A percentile compares a stretch with the other conserved stretches of the same genome.
phyloP scores from a whole-genome alignment of 75 land plant species.

The Selaginella moellendorffii region DNA sequence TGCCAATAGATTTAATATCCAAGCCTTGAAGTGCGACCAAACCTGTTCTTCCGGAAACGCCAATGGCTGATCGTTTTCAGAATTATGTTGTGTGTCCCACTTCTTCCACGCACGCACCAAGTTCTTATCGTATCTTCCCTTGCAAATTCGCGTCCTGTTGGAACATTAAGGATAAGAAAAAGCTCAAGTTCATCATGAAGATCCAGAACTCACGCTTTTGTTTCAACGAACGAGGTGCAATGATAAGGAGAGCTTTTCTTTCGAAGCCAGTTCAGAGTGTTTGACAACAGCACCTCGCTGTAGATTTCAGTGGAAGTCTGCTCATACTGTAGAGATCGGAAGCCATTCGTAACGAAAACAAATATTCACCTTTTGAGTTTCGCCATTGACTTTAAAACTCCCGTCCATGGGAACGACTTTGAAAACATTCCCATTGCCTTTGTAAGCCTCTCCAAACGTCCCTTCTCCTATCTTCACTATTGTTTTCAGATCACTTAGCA shows the following conservation, averaged over 20 bases:
- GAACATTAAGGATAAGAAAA: neutral
- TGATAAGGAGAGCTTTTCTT: neutral
- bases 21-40: no score
- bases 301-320: constrained; percentile 79
- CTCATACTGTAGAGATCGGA: constrained; percentile 7
- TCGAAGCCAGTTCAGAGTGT: constrained; percentile 59
- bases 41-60: constrained; percentile 79
- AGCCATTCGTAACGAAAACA: neutral
- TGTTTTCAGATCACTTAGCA: constrained; percentile 9
- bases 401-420: constrained; percentile 97
- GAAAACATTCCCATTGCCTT: constrained; percentile 52
- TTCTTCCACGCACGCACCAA: constrained; percentile 75
- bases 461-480: constrained; percentile 89
- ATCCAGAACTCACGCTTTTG: constrained; percentile 48
- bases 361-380: constrained; percentile 62
- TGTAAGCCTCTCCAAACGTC: constrained; percentile 96
- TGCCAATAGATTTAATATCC: no score
- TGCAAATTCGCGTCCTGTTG: constrained; percentile 60
- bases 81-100: constrained; percentile 62
- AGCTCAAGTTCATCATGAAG: neutral
- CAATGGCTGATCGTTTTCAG: constrained; percentile 94
- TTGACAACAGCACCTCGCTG: constrained; percentile 58
- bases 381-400: constrained; percentile 77
- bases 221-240: constrained; percentile 59
- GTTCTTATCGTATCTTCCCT: constrained; percentile 58